Base-by-base conservation (phyloP, 306 rosid genomes). In the Begonia fuchsioides region DNA sequence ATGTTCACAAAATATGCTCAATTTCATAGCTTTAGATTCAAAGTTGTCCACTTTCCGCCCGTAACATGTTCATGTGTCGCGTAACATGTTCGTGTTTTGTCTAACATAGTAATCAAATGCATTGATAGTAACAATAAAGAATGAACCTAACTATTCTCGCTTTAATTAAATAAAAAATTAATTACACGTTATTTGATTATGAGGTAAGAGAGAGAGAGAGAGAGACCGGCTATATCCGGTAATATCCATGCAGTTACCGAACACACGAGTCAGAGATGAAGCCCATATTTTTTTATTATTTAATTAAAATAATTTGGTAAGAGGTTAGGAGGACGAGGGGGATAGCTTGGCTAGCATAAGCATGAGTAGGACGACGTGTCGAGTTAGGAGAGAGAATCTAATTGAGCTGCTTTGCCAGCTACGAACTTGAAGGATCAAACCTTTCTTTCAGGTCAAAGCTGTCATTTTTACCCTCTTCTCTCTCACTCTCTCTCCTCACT, bases 341-440 rank as follows among this genome's bases (percentile, higher is more conserved):
- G 35, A 26, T 26, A 26, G 35, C 35, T 4, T 26, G 35, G 35
- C 5, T 26, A 26, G 35, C 35, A 26, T 26, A 26, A 26, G 35
- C 4, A 26, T 26, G 35, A 26, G 35, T 26, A 26, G 35, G 35
- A 4, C 0, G 35, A 4, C 0, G 0, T 26, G 35, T 26, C 5
- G 35, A 26, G 35, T 26, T 26, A 47, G 15, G 59, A 49, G 52
- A 66, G 70, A 56, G 80, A 73, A 73, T 67, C 64, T 76, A 55
- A 55, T 52, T 50, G 64, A 57, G 62, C 43, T 59, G 32, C 32
- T 7, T 16, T 81, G 98, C 96, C 96, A 92, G 98, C 96, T 90
- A 75, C 55, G 86, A 58, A 74, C 67, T 62, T 69, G 66, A 68
- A 76, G 86, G 90, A 88, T 72, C 75, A 68, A 81, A 65, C 83